phyloP scores from a whole-genome alignment of 768 basidiomycete genomes.

The Termitomyces heimii region DNA sequence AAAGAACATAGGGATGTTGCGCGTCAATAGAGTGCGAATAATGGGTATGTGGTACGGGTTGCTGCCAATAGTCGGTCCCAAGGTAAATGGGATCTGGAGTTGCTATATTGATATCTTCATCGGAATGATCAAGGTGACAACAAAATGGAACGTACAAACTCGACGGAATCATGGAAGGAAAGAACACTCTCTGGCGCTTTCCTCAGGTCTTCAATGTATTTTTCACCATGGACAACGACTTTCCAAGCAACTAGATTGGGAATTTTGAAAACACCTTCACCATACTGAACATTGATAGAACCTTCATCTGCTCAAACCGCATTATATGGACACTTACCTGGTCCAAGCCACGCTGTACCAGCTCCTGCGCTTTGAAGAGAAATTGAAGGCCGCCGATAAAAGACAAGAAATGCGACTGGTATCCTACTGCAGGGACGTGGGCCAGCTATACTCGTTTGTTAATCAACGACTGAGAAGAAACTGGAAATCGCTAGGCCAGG shows the following conservation, averaged over 20 bases:
- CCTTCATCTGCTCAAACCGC: not conserved
- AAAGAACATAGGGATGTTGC: not conserved
- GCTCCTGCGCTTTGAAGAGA: constrained; percentile 14
- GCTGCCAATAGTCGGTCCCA: not conserved
- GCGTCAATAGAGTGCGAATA: not conserved
- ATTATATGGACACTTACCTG: constrained; percentile 10
- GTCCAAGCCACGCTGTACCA: constrained; percentile 21
- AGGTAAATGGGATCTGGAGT: not conserved
- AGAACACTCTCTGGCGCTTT: not conserved
- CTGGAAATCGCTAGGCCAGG: no score
- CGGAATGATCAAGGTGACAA: no score
- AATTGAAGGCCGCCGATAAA: constrained; percentile 17
- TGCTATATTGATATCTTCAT: no score
- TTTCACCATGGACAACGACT: constrained; percentile 26
- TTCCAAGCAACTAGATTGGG: constrained; percentile 25
- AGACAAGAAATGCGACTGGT: constrained; percentile 14
- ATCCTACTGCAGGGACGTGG: constrained; percentile 20
- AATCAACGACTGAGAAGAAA: not conserved
- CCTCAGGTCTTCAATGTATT: constrained; percentile 21
- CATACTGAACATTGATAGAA: constrained; percentile 12
- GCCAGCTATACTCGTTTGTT: constrained; percentile 1
- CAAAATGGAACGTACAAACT: not conserved
- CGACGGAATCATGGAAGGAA: not conserved
- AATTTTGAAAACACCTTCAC: constrained; percentile 12
- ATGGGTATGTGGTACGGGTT: not conserved